These are phyloP conservation scores for Candida patagonica DNA, from an alignment of 805 yeast species.

Conservation along the genomic window DNA sequence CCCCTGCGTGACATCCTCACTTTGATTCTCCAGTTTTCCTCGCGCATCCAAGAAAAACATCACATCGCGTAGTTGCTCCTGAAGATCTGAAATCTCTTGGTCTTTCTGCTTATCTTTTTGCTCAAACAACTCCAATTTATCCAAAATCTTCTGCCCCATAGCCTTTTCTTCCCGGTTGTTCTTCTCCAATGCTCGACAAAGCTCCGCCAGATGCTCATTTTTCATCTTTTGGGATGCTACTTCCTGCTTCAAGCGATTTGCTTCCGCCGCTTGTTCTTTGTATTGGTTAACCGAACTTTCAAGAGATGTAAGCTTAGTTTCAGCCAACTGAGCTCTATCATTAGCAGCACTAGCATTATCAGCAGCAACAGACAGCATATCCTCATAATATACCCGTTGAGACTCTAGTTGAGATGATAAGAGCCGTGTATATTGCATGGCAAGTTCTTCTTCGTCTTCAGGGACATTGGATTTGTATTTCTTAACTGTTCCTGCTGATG, in stretches of 20 bases:
- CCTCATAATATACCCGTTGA: slow-evolving; percentile 75
- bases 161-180: slow-evolving; percentile 40
- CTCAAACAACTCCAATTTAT: slow-evolving; percentile 32
- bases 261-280: slow-evolving; percentile 2
- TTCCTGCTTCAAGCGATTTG: background rate
- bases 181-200: slow-evolving; percentile 25
- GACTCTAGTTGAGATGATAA: slow-evolving; percentile 74
- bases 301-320: slow-evolving; percentile 14
- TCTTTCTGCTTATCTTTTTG: slow-evolving; percentile 19
- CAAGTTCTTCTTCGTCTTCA: slow-evolving; percentile 38
- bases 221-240: slow-evolving; percentile 8
- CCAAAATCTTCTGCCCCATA: slow-evolving; percentile 34
- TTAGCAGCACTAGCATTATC: slow-evolving; percentile 20
- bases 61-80: slow-evolving; percentile 43
- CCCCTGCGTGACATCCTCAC: slow-evolving; percentile 67
- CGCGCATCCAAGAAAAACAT: slow-evolving; percentile 74
- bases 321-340: slow-evolving; percentile 19
- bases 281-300: slow-evolving; percentile 2
- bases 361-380: slow-evolving; percentile 32
- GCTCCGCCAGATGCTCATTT: slow-evolving; percentile 16
- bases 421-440: slow-evolving; percentile 72
- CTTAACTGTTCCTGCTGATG: background rate
- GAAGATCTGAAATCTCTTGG: slow-evolving; percentile 22
- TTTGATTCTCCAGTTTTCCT: slow-evolving; percentile 61
- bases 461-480: background rate